These are phyloP conservation scores for Artemisia argyi DNA, from an alignment of 129 eudicot species.

Conservation along the genomic window DNA sequence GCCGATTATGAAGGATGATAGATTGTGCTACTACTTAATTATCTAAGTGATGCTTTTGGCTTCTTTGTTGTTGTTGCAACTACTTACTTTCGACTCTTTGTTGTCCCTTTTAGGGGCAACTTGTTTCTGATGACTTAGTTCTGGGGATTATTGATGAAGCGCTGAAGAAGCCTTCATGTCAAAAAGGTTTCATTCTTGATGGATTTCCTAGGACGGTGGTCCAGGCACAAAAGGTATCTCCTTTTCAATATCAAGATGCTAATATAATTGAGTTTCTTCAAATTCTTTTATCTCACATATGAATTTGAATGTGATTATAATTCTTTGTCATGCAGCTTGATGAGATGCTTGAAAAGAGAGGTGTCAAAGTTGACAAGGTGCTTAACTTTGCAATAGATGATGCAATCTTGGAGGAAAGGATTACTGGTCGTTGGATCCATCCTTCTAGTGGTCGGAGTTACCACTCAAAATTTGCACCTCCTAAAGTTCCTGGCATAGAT, in stretches of 20 bases:
- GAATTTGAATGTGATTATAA: neutral
- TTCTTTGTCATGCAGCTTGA: conserved; percentile 58
- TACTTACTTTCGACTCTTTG: conserved; percentile 9
- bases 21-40: too few relatives aligned
- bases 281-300: neutral
- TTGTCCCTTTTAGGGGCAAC: too few relatives aligned
- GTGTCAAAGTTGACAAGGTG: conserved; percentile 76
- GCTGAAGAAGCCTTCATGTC: conserved; percentile 85
- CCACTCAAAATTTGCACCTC: conserved; percentile 90
- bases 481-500: conserved; percentile 40
- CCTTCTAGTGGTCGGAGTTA: conserved; percentile 89
- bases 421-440: conserved; percentile 81
- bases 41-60: rapidly evolving
- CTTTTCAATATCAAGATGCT: conserved; percentile 8
- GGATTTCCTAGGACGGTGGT: conserved; percentile 92
- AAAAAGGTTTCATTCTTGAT: conserved; percentile 95
- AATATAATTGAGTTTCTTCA: neutral
- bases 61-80: neutral
- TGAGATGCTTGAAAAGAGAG: conserved; percentile 81
- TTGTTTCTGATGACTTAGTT: conserved; percentile 95
- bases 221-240: conserved; percentile 75
- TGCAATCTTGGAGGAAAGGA: conserved; percentile 35
- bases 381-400: conserved; percentile 94
- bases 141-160: conserved; percentile 92
- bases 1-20: too few relatives aligned